Conservation (phyloP, 208 protist species). For the Crithidia sp. region DNA sequence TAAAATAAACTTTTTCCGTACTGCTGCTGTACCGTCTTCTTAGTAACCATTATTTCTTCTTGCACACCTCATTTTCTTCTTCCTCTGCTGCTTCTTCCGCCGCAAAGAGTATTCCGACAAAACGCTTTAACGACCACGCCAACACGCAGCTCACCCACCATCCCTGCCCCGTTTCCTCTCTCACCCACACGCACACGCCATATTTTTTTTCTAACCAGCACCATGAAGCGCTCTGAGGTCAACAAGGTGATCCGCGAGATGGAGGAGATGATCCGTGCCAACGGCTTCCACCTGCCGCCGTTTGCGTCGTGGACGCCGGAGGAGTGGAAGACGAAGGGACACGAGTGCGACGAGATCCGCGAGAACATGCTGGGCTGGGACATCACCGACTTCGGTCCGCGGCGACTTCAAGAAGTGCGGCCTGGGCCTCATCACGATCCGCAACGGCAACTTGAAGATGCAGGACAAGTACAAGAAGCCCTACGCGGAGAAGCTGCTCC, state of each 20-base stretch:
- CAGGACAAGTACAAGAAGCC: slow-evolving; percentile 5
- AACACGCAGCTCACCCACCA: not conserved
- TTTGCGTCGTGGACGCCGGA: slow-evolving; percentile 25
- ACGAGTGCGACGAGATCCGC: not conserved
- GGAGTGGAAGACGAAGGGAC: slow-evolving; percentile 19
- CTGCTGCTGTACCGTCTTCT: too few species aligned
- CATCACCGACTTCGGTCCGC: slow-evolving; percentile 29
- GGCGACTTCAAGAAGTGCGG: slow-evolving; percentile 23
- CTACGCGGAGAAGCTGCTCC: slow-evolving; percentile 12
- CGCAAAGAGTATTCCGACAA: not conserved
- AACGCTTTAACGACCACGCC: not conserved
- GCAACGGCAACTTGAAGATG: slow-evolving; percentile 19
- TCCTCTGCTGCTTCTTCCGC: too few species aligned
- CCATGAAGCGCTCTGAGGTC: slow-evolving; percentile 30
- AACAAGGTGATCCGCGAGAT: slow-evolving; percentile 23
- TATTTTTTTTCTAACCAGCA: not conserved
- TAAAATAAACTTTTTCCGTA: too few species aligned
- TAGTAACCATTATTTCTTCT: too few species aligned
- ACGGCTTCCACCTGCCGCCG: slow-evolving; percentile 27
- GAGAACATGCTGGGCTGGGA: slow-evolving; percentile 28
- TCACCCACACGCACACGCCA: not conserved
- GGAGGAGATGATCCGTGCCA: slow-evolving; percentile 25
- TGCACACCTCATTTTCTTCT: too few species aligned
- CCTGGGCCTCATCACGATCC: slow-evolving; percentile 17
- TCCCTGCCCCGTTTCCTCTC: too few species aligned